These are phyloP conservation scores for Sporothrix curviconia DNA, from an alignment of 2,329 filamentous ascomycete genomes.

Conservation along the genomic window DNA sequence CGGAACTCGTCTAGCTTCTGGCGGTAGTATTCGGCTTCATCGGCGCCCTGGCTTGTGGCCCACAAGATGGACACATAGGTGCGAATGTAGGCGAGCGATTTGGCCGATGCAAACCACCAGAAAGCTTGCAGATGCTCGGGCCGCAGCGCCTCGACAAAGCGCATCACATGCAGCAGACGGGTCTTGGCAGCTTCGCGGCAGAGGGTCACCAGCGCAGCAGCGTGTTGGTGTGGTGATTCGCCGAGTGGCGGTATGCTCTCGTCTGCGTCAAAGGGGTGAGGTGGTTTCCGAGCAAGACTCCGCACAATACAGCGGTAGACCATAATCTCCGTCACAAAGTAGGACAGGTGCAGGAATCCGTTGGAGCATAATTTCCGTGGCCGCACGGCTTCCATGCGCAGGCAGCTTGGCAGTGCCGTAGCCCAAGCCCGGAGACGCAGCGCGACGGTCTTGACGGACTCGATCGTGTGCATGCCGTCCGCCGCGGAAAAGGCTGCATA, in stretches of 20 bases:
- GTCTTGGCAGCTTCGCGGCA: constrained; percentile 34
- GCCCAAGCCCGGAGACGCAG: constrained; percentile 23
- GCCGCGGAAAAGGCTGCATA: constrained; percentile 12
- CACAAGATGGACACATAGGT: constrained; percentile 37
- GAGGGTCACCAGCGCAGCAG: constrained; percentile 23
- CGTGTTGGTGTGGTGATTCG: not conserved
- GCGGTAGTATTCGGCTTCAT: constrained; percentile 35
- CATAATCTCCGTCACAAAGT: constrained; percentile 45
- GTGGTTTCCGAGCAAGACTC: constrained; percentile 31
- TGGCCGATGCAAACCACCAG: constrained; percentile 39
- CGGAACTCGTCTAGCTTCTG: constrained; percentile 35
- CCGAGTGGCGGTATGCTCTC: not conserved
- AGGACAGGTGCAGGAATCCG: constrained; percentile 44
- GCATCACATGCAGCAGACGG: constrained; percentile 34
- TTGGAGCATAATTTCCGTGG: constrained; percentile 27
- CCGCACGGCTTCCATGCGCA: constrained; percentile 23
- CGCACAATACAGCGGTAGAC: constrained; percentile 45
- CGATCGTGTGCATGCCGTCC: constrained; percentile 4
- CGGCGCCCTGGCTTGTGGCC: constrained; percentile 32
- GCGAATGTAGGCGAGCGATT: constrained; percentile 37
- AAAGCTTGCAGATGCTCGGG: constrained; percentile 41
- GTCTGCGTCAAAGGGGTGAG: constrained; percentile 18
- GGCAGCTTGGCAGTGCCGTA: constrained; percentile 17
- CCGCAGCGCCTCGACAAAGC: constrained; percentile 35
- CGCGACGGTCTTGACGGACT: constrained; percentile 24